A percentile compares a stretch with the other conserved stretches of the same genome.
Conservation (phyloP, 495 filamentous ascomycete genomes). For the Cenococcum geophilum region DNA sequence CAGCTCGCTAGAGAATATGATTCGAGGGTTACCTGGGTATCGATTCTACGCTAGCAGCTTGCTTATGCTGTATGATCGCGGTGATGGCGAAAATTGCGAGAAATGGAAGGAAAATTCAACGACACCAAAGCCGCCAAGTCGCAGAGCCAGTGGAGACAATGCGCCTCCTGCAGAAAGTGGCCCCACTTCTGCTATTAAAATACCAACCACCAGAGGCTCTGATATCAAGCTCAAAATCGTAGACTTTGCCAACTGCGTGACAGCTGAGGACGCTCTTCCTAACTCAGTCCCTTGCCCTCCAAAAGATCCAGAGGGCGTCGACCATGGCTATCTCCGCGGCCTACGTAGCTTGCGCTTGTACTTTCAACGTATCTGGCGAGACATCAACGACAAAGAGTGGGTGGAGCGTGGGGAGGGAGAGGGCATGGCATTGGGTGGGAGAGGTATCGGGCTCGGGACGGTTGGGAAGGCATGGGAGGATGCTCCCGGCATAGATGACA, state of each 20-base stretch:
- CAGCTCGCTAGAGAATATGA: slow-evolving; percentile 71
- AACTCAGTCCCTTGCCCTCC: slow-evolving; percentile 71
- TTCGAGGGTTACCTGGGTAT: slow-evolving; percentile 71
- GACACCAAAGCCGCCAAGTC: not conserved
- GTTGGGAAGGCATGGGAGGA: slow-evolving; percentile 25
- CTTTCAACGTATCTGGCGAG: slow-evolving; percentile 80
- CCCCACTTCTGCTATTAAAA: not conserved
- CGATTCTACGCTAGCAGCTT: slow-evolving; percentile 95
- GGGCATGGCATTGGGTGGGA: slow-evolving; percentile 21
- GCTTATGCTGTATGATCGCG: slow-evolving; percentile 89
- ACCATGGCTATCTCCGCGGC: slow-evolving; percentile 84
- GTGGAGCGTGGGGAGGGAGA: slow-evolving; percentile 32
- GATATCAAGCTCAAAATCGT: slow-evolving; percentile 92
- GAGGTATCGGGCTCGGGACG: slow-evolving; percentile 17
- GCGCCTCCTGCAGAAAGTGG: not conserved
- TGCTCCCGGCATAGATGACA: not conserved
- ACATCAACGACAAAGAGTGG: slow-evolving; percentile 47
- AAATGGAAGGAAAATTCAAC: slow-evolving; percentile 30
- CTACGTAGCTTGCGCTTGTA: slow-evolving; percentile 74
- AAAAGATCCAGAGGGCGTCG: slow-evolving; percentile 68
- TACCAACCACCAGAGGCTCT: slow-evolving; percentile 34
- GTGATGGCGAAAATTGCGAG: slow-evolving; percentile 38
- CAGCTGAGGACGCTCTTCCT: slow-evolving; percentile 65
- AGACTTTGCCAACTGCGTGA: slow-evolving; percentile 97
- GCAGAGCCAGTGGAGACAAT: not conserved